Percentiles rank a stretch among this genome's conserved stretches.
Conservation (phyloP, 139 green algal species). For the Protoeuglena noctilucae region DNA sequence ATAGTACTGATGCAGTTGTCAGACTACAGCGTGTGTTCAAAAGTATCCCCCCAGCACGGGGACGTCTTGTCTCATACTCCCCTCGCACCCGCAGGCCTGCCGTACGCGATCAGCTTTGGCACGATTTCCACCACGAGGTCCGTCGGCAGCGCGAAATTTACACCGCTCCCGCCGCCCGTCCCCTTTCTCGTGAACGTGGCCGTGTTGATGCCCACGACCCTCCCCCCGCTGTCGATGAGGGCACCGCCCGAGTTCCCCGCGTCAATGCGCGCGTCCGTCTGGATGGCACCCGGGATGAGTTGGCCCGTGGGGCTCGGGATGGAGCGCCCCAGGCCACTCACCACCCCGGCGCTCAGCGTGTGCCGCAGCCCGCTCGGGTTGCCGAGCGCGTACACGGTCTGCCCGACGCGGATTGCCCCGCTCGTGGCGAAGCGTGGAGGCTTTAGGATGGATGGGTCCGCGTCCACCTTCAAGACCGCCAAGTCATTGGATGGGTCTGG, state of each 20-base stretch:
- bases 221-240: constrained; percentile 51
- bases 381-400: constrained; percentile 46
- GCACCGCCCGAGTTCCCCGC: constrained; percentile 56
- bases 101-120: constrained; percentile 52
- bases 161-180: constrained; percentile 32
- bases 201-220: constrained; percentile 53
- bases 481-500: constrained; percentile 20
- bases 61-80: too few relatives aligned
- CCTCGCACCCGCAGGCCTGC: too few relatives aligned
- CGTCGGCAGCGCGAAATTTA: constrained; percentile 52
- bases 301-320: constrained; percentile 47
- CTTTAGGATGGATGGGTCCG: background rate
- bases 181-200: constrained; percentile 38
- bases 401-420: constrained; percentile 28
- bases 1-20: too few relatives aligned
- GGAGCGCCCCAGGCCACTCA: constrained; percentile 37
- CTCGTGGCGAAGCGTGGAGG: constrained; percentile 4
- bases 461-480: constrained; percentile 24
- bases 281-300: constrained; percentile 25
- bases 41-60: too few relatives aligned
- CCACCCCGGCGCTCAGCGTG: constrained; percentile 34
- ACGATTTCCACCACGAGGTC: constrained; percentile 34
- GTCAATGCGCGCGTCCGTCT: constrained; percentile 72
- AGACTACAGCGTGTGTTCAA: too few relatives aligned
- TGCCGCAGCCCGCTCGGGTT: constrained; percentile 24